These are phyloP conservation scores for Candida quercuum DNA, from an alignment of 805 yeast genomes.

Conservation along the genomic window DNA sequence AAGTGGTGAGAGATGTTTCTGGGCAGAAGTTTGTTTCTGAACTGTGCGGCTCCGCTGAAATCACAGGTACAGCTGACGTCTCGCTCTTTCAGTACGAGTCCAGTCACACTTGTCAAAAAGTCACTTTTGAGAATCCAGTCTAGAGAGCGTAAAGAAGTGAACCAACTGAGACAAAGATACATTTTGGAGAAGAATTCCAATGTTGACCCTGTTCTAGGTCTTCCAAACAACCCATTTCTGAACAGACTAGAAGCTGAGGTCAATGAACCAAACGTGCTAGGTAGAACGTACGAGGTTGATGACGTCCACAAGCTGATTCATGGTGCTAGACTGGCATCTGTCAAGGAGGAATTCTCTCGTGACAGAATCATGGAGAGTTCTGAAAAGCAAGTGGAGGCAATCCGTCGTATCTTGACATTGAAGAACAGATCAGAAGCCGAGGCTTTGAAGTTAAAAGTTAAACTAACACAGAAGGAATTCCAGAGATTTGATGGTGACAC, in stretches of 20 bases:
- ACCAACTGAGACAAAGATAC: constrained; percentile 22
- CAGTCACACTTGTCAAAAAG: constrained; percentile 10
- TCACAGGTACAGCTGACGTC: not conserved
- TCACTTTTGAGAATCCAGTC: constrained; percentile 22
- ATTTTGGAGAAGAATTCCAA: constrained; percentile 19
- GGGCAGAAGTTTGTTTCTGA: not conserved
- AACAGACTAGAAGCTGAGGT: constrained; percentile 60
- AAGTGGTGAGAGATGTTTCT: not conserved
- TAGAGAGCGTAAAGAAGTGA: constrained; percentile 21
- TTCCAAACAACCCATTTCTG: constrained; percentile 58
- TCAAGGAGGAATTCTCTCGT: constrained; percentile 23
- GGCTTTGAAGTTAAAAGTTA: constrained; percentile 49
- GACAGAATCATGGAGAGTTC: constrained; percentile 33
- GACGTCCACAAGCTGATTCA: constrained; percentile 73
- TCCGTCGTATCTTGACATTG: constrained; percentile 67
- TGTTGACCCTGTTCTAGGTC: constrained; percentile 82
- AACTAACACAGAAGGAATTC: constrained; percentile 73
- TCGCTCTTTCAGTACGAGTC: constrained; percentile 12
- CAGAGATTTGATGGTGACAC: constrained; percentile 84
- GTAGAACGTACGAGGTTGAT: constrained; percentile 49
- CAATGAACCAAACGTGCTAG: constrained; percentile 58
- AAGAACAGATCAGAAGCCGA: constrained; percentile 64
- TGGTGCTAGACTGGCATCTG: constrained; percentile 68
- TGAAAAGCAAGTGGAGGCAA: constrained; percentile 58
- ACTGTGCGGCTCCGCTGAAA: not conserved